A percentile compares a stretch with the other conserved stretches of the same genome.
Evolutionary conservation across 202 grass and related monocot species (phyloP).

Genomic region (Panicum hallii): DNA sequence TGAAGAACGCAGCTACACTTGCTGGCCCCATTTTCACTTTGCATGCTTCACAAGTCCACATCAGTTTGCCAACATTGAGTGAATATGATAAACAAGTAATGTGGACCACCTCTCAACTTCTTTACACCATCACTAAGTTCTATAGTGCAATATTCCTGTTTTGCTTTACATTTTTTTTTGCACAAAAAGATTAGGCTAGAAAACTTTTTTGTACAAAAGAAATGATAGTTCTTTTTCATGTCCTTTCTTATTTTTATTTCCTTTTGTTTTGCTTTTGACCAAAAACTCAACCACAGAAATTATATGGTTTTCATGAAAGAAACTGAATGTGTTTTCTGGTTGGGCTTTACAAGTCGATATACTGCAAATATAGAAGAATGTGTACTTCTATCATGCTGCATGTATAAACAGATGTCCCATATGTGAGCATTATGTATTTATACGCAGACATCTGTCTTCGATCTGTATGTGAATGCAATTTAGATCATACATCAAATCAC

Average conservation of each 20-base stretch:
- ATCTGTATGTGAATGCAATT: background rate
- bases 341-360: constrained; percentile 22
- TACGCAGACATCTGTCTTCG: background rate
- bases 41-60: constrained; percentile 77
- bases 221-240: background rate
- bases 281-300: background rate
- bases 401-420: background rate
- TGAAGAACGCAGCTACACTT: constrained; percentile 87
- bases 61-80: constrained; percentile 89
- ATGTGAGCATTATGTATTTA: background rate
- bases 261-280: background rate
- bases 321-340: background rate
- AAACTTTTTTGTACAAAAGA: constrained; percentile 11
- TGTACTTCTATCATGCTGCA: background rate
- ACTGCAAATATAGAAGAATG: constrained; percentile 26
- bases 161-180: constrained; percentile 1
- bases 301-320: constrained; percentile 12
- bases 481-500: background rate
- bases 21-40: constrained; percentile 80
- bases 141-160: background rate
- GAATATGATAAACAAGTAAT: constrained; percentile 90
- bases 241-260: background rate
- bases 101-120: constrained; percentile 13
- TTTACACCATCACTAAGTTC: constrained; percentile 11
- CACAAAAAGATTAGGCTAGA: constrained; percentile 21